Conservation (phyloP, 1,139 yeast species). For the Geotrichum restrictum region DNA sequence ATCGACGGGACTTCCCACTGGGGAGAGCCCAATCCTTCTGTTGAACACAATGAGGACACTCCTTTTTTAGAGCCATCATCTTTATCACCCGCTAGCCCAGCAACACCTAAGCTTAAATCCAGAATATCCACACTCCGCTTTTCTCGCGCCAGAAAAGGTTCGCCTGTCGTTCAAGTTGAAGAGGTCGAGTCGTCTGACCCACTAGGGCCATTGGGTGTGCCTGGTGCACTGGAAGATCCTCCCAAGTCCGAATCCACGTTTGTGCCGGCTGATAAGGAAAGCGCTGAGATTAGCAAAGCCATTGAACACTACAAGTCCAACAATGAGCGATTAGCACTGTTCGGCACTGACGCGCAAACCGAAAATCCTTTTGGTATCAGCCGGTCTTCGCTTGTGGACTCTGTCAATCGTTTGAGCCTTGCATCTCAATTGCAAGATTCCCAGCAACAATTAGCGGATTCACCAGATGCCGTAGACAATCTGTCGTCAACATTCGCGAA, state of each 20-base stretch:
- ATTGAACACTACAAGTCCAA: conserved; percentile 20
- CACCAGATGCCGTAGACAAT: not conserved
- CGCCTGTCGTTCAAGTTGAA: conserved; percentile 15
- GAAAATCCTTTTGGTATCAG: not conserved
- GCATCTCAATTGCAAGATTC: not conserved
- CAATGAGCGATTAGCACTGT: conserved; percentile 20
- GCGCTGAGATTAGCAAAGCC: conserved; percentile 13
- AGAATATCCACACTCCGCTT: conserved; percentile 16
- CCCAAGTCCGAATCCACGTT: not conserved
- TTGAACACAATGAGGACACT: not conserved
- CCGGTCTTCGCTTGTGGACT: not conserved
- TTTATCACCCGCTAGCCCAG: not conserved
- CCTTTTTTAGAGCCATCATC: not conserved
- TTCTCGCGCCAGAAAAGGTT: conserved; percentile 12
- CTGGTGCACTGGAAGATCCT: not conserved
- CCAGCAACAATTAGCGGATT: not conserved
- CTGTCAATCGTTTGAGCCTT: not conserved
- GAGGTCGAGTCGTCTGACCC: conserved; percentile 15
- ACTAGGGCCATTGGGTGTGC: conserved; percentile 19
- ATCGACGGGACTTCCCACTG: conserved; percentile 16
- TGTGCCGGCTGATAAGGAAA: conserved; percentile 7
- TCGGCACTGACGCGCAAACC: conserved; percentile 12
- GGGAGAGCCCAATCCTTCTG: conserved; percentile 8
- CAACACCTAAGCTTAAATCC: conserved; percentile 3
- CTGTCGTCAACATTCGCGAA: not conserved